These are phyloP conservation scores for Fusarium sp. DNA, from an alignment of 2,329 filamentous ascomycete genomes.

Conservation along the genomic window DNA sequence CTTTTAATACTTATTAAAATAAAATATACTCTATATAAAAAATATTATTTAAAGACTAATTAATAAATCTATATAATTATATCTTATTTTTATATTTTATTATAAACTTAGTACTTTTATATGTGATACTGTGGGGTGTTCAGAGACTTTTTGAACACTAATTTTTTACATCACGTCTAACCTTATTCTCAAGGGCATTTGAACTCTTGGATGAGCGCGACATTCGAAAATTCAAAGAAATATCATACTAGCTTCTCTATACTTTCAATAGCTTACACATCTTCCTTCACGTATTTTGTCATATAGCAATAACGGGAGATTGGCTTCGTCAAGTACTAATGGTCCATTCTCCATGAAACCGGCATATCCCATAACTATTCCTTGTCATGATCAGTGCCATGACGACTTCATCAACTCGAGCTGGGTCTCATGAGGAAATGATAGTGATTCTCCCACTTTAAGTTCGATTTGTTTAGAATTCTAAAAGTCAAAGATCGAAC, in stretches of 20 bases:
- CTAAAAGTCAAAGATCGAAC: not conserved
- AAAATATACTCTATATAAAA: too few relatives aligned
- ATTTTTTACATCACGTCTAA: not conserved
- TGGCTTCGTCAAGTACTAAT: slow-evolving; percentile 15
- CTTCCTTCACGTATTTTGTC: slow-evolving; percentile 12
- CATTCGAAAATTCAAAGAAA: slow-evolving; percentile 15
- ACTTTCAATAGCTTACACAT: slow-evolving; percentile 7
- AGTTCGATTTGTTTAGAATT: not conserved
- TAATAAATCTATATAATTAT: too few relatives aligned
- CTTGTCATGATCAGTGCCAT: slow-evolving; percentile 7
- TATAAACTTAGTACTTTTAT: too few relatives aligned
- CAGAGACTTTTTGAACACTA: too few relatives aligned
- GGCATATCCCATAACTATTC: not conserved
- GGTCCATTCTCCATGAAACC: slow-evolving; percentile 11
- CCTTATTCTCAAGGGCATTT: not conserved
- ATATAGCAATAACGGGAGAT: slow-evolving; percentile 24
- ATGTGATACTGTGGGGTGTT: too few relatives aligned
- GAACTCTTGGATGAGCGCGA: not conserved
- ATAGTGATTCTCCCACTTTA: not conserved
- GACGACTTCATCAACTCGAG: not conserved
- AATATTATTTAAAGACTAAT: too few relatives aligned
- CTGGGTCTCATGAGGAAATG: not conserved
- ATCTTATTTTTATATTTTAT: too few relatives aligned
- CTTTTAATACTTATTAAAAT: too few relatives aligned
- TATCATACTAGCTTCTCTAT: slow-evolving; percentile 19